phyloP scores from a whole-genome alignment of 2,329 filamentous ascomycete genomes.

The Scortechinia acanthostroma region DNA sequence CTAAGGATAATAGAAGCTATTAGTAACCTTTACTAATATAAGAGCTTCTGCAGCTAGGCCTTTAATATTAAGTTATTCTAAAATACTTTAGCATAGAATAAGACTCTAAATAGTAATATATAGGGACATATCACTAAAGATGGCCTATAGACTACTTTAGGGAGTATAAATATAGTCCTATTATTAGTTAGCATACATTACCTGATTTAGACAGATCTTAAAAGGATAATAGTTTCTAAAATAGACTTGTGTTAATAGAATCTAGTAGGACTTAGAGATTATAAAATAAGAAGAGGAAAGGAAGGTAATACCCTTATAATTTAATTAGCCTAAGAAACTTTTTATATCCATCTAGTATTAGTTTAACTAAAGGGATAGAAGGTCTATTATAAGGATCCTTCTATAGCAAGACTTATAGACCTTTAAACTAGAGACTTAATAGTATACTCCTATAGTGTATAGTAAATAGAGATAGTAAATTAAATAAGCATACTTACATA shows the following conservation, averaged over 20 bases:
- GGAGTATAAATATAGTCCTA: slow-evolving; percentile 11
- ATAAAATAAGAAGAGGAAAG: background rate
- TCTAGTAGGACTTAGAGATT: too few relatives aligned
- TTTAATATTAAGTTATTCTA: slow-evolving; percentile 5
- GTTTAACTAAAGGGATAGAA: slow-evolving; percentile 7
- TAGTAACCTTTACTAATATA: slow-evolving; percentile 7
- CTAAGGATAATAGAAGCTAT: slow-evolving; percentile 5
- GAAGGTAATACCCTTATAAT: slow-evolving; percentile 2
- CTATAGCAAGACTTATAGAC: slow-evolving; percentile 8
- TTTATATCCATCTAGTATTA: slow-evolving; percentile 6
- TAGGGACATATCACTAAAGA: slow-evolving; percentile 10
- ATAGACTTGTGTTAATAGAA: too few relatives aligned
- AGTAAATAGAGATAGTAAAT: slow-evolving; percentile 8
- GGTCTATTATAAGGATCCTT: slow-evolving; percentile 7
- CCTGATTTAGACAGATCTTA: too few relatives aligned
- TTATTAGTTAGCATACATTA: background rate
- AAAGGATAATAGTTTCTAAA: too few relatives aligned
- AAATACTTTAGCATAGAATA: slow-evolving; percentile 10
- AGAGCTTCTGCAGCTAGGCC: slow-evolving; percentile 8
- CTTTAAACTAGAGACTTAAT: slow-evolving; percentile 7
- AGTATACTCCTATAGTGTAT: slow-evolving; percentile 7
- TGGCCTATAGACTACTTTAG: slow-evolving; percentile 10
- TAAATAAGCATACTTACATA: slow-evolving; percentile 10
- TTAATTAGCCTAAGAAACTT: slow-evolving; percentile 6
- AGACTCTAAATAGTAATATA: slow-evolving; percentile 7